phyloP scores from a whole-genome alignment of 441 rosid species.

The Euphorbia celastroides region DNA sequence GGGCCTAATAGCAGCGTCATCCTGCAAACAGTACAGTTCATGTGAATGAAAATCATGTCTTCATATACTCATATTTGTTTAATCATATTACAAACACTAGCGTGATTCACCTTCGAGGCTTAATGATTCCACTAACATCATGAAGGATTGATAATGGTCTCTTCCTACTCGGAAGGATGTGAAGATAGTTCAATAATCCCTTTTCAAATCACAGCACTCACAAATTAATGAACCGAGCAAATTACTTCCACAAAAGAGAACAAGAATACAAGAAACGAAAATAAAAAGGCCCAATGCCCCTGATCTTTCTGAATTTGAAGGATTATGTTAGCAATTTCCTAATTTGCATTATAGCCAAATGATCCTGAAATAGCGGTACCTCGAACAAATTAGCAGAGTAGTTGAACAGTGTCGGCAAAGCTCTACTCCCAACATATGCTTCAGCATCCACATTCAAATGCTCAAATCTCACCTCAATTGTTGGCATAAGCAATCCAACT shows the following conservation, averaged over 20 bases:
- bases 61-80: neutral
- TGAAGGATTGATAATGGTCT: conserved; percentile 46
- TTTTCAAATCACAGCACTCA: conserved; percentile 8
- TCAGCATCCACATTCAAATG: conserved; percentile 53
- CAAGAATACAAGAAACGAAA: neutral
- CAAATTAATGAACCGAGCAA: neutral
- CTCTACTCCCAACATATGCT: conserved; percentile 61
- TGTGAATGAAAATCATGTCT: neutral
- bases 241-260: neutral
- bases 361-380: conserved; percentile 19
- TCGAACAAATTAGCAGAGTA: conserved; percentile 36
- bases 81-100: neutral
- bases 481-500: conserved; percentile 56
- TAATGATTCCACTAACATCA: conserved; percentile 61
- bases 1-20: conserved; percentile 62
- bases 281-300: neutral
- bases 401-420: conserved; percentile 61
- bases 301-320: too few relatives aligned
- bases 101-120: conserved; percentile 47
- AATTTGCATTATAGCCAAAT: neutral
- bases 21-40: conserved; percentile 22
- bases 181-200: conserved; percentile 36
- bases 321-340: too few relatives aligned
- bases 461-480: conserved; percentile 63
- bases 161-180: conserved; percentile 52